These are phyloP conservation scores for Mycosphaerelloides madeirae DNA, from an alignment of 2,329 filamentous ascomycete species.

Conservation along the genomic window DNA sequence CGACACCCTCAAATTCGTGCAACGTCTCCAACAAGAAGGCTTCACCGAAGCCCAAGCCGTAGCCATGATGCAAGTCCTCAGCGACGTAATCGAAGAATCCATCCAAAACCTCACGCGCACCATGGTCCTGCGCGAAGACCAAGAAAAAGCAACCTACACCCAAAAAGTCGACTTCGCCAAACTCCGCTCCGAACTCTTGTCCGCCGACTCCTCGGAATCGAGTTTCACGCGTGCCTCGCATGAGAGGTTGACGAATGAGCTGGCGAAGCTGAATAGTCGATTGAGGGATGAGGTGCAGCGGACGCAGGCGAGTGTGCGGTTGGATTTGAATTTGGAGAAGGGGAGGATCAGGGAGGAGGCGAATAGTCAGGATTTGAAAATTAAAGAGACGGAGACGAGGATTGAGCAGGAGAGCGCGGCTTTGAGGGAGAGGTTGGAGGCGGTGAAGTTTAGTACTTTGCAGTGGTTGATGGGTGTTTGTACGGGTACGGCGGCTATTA, in stretches of 20 bases:
- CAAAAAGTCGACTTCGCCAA: slow-evolving; percentile 98
- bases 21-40: slow-evolving; percentile 80
- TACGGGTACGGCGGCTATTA: slow-evolving; percentile 61
- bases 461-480: slow-evolving; percentile 91
- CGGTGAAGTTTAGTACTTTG: slow-evolving; percentile 95
- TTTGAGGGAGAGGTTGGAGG: slow-evolving; percentile 84
- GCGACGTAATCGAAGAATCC: slow-evolving; percentile 94
- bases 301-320: slow-evolving; percentile 84
- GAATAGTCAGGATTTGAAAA: slow-evolving; percentile 92
- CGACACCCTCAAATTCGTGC: slow-evolving; percentile 95
- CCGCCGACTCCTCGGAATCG: slow-evolving; percentile 84
- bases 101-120: slow-evolving; percentile 96
- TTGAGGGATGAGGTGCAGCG: slow-evolving; percentile 90
- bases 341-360: slow-evolving; percentile 94
- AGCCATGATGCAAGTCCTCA: slow-evolving; percentile 97
- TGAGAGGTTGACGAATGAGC: slow-evolving; percentile 88
- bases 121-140: slow-evolving; percentile 95
- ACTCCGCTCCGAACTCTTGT: slow-evolving; percentile 87
- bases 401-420: slow-evolving; percentile 97
- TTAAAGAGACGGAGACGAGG: slow-evolving; percentile 97
- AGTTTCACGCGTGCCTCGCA: slow-evolving; percentile 84
- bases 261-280: slow-evolving; percentile 85
- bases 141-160: slow-evolving; percentile 69
- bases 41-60: slow-evolving; percentile 94
- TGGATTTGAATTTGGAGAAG: slow-evolving; percentile 95